Percentiles rank a stretch among this genome's conserved stretches.
These are phyloP conservation scores for Gossypium trilobum DNA, from an alignment of 441 rosid species.

Conservation along the genomic window DNA sequence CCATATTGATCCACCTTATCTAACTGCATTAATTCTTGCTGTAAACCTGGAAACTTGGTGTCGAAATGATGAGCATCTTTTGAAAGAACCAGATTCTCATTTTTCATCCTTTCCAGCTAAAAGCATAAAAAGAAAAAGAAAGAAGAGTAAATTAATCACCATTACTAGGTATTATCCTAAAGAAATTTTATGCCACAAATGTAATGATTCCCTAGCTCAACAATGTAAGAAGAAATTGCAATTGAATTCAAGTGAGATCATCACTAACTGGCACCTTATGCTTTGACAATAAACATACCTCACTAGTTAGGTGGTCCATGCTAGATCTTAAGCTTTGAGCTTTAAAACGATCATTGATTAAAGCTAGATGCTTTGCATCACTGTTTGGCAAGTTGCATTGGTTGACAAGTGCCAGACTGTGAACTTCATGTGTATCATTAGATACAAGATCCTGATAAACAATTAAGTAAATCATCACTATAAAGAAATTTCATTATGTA, in stretches of 20 bases:
- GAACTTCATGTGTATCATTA: conserved; percentile 34
- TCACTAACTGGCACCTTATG: neutral
- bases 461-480: conserved; percentile 20
- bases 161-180: neutral
- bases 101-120: conserved; percentile 94
- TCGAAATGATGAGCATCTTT: conserved; percentile 41
- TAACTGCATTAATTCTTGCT: conserved; percentile 56
- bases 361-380: conserved; percentile 44
- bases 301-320: conserved; percentile 81
- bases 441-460: conserved; percentile 45
- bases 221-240: neutral
- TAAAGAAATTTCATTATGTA: neutral
- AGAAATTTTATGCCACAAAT: neutral
- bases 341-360: conserved; percentile 50
- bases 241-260: neutral
- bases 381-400: conserved; percentile 28
- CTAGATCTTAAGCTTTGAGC: conserved; percentile 67
- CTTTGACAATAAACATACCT: conserved; percentile 39
- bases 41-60: conserved; percentile 58
- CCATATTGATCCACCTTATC: conserved; percentile 45
- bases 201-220: conserved; percentile 14
- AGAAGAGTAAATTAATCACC: conserved; percentile 13
- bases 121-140: neutral
- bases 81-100: conserved; percentile 61
- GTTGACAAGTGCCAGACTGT: conserved; percentile 28